Percentiles rank a stretch among this genome's conserved stretches.
These are phyloP conservation scores for Candida hispaniensis DNA, from an alignment of 805 yeast species.

Conservation along the genomic window DNA sequence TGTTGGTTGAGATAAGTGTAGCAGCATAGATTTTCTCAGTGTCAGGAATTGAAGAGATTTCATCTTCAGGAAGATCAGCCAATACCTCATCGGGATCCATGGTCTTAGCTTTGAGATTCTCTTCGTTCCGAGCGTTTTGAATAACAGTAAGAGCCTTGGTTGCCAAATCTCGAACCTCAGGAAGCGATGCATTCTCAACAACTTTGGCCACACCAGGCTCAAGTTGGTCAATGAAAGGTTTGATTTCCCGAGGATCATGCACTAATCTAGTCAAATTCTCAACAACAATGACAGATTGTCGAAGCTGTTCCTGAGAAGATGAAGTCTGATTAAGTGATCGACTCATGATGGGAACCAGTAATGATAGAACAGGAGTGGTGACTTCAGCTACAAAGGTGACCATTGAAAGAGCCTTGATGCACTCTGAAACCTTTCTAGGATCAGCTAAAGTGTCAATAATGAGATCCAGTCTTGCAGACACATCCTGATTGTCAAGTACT, in stretches of 20 bases:
- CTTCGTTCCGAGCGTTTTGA: conserved; percentile 65
- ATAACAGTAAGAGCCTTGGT: conserved; percentile 73
- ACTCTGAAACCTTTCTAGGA: conserved; percentile 78
- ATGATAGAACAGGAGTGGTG: conserved; percentile 86
- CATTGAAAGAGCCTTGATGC: conserved; percentile 79
- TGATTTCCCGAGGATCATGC: conserved; percentile 86
- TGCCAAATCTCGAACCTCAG: conserved; percentile 93
- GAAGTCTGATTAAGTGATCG: conserved; percentile 81
- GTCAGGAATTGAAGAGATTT: conserved; percentile 31
- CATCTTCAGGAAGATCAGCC: conserved; percentile 31
- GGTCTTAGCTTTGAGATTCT: conserved; percentile 70
- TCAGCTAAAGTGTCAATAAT: conserved; percentile 85
- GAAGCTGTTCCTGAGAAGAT: conserved; percentile 87
- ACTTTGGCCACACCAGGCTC: conserved; percentile 90
- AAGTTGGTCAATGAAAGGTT: conserved; percentile 70
- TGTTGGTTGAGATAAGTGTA: conserved; percentile 25
- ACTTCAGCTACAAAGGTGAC: conserved; percentile 98
- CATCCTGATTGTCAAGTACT: conserved; percentile 85
- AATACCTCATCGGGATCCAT: conserved; percentile 40
- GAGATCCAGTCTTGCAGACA: conserved; percentile 71
- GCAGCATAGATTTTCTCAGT: conserved; percentile 27
- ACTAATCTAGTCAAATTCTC: conserved; percentile 94
- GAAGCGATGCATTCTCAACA: conserved; percentile 79
- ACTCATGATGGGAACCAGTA: conserved; percentile 83
- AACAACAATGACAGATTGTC: conserved; percentile 92